Percentiles rank a stretch among this genome's conserved stretches.
phyloP scores from a whole-genome alignment of 139 green algal species.

The Chlorella sp. region DNA sequence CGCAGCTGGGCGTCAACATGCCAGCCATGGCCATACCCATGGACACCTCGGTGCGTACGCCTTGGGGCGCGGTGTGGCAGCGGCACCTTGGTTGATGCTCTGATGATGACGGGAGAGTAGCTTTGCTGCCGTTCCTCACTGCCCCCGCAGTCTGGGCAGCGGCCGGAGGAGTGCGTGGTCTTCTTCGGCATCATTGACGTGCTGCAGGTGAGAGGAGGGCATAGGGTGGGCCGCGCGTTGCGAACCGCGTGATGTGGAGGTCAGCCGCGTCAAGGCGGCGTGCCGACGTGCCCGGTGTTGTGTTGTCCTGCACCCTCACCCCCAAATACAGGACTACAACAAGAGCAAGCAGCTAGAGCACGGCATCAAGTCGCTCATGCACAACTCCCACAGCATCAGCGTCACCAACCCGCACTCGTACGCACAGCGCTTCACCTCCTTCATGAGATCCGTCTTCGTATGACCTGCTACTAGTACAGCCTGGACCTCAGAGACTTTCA shows the following conservation, averaged over 20 bases:
- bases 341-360: conserved; percentile 75
- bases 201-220: conserved; percentile 35
- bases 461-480: too few species aligned
- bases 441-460: conserved; percentile 40
- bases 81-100: background rate
- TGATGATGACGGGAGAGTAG: background rate
- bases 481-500: too few species aligned
- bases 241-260: too few species aligned
- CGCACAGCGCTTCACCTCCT: conserved; percentile 57
- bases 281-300: too few species aligned
- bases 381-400: conserved; percentile 63
- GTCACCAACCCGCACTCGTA: conserved; percentile 73
- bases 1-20: conserved; percentile 65
- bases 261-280: too few species aligned
- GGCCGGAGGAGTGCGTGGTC: conserved; percentile 64
- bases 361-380: conserved; percentile 66
- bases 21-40: conserved; percentile 31
- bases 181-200: conserved; percentile 93
- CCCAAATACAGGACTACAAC: conserved; percentile 81
- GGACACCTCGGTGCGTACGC: background rate
- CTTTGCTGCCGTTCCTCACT: background rate
- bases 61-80: background rate
- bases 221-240: too few species aligned
- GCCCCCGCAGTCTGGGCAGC: background rate
- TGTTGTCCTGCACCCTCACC: too few species aligned